Conservation (phyloP, 495 filamentous ascomycete species). For the Zalerion maritima region DNA sequence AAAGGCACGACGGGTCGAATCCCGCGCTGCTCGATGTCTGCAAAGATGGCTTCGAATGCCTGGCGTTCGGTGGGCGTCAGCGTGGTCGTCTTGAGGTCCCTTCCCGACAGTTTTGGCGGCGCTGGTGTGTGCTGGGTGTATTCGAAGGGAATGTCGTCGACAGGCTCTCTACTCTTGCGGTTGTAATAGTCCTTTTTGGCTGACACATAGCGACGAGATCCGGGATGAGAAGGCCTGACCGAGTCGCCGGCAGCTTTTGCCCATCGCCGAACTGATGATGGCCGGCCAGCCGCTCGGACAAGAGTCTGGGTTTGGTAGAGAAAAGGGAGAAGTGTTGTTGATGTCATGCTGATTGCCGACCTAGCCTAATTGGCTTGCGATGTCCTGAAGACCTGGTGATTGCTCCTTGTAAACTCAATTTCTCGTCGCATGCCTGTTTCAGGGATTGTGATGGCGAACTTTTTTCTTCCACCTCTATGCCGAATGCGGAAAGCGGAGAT, state of each 20-base stretch:
- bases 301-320: slow-evolving; percentile 60
- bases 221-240: too few species aligned
- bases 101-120: slow-evolving; percentile 2
- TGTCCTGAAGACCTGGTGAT: too few species aligned
- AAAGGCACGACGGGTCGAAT: slow-evolving; percentile 16
- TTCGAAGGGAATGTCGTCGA: slow-evolving; percentile 27
- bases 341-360: slow-evolving; percentile 14
- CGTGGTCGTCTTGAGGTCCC: slow-evolving; percentile 17
- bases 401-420: too few species aligned
- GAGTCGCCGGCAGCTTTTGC: slow-evolving; percentile 1
- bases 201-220: too few species aligned
- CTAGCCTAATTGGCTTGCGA: too few species aligned
- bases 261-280: slow-evolving; percentile 9
- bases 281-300: slow-evolving; percentile 14
- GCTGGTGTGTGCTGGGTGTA: slow-evolving; percentile 9
- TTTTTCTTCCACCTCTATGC: too few species aligned
- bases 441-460: too few species aligned
- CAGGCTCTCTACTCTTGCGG: slow-evolving; percentile 3
- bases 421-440: too few species aligned
- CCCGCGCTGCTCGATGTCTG: slow-evolving; percentile 28
- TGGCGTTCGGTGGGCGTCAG: slow-evolving; percentile 41
- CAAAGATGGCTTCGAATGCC: slow-evolving; percentile 45
- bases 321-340: slow-evolving; percentile 38
- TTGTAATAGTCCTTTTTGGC: too few species aligned
- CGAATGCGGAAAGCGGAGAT: too few species aligned